Evolutionary conservation across 2,329 filamentous ascomycete genomes (phyloP).

Genomic region (Dactylella cylindrospora): DNA sequence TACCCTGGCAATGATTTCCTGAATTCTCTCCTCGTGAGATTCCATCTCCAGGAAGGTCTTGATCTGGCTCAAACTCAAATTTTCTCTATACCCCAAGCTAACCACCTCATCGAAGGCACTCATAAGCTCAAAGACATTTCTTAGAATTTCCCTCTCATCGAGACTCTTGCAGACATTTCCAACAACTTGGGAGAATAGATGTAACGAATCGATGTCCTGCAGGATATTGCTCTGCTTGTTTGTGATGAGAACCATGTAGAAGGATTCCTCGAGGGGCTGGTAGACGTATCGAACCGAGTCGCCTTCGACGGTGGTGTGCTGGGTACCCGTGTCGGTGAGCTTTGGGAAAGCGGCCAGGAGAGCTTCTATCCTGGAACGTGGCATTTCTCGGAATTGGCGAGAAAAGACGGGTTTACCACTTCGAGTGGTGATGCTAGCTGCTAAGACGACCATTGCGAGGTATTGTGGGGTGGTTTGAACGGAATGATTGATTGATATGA

Average conservation of each 20-base stretch:
- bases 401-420: conserved; percentile 98
- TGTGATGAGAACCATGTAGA: conserved; percentile 99
- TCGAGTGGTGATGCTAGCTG: conserved; percentile 96
- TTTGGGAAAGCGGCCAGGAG: conserved; percentile 97
- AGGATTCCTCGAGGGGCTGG: conserved; percentile 88
- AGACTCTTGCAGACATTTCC: conserved; percentile 93
- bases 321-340: conserved; percentile 89
- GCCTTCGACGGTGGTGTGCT: conserved; percentile 97
- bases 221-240: conserved; percentile 99
- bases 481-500: too few relatives aligned
- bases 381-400: conserved; percentile 96
- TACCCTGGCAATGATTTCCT: conserved; percentile 93
- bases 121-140: conserved; percentile 92
- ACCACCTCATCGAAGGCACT: conserved; percentile 97
- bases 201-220: conserved; percentile 97
- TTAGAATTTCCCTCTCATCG: conserved; percentile 91
- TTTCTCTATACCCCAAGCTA: conserved; percentile 92
- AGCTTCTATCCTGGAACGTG: conserved; percentile 92
- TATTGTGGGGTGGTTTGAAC: not conserved
- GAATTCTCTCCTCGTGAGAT: conserved; percentile 96
- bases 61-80: conserved; percentile 93
- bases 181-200: conserved; percentile 96
- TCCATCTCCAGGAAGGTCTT: conserved; percentile 99
- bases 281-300: conserved; percentile 99
- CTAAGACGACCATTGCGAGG: conserved; percentile 76